Percentiles rank a stretch among this genome's conserved stretches.
phyloP scores from a whole-genome alignment of 1,139 yeast species.

The Saccharomyces hybrid region DNA sequence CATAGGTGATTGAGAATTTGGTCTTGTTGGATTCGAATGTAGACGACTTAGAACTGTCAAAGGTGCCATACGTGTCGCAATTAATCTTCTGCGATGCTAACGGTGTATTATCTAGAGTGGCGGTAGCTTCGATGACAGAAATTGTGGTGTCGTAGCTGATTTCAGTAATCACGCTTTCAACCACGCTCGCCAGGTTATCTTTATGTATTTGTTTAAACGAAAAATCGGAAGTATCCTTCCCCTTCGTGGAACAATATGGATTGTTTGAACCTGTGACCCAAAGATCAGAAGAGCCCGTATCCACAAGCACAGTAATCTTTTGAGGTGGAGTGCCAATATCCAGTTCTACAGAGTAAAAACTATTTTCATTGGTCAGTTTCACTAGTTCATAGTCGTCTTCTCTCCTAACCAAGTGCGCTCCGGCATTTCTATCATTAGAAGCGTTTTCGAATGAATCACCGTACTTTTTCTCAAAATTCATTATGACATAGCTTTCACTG shows the following conservation, averaged over 20 bases:
- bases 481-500: not conserved
- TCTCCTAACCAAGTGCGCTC: constrained; percentile 8
- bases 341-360: constrained; percentile 25
- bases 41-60: too few relatives aligned
- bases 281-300: constrained; percentile 29
- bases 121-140: not conserved
- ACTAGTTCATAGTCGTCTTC: constrained; percentile 15
- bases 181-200: not conserved
- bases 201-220: not conserved
- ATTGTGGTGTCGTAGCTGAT: not conserved
- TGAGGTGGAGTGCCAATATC: constrained; percentile 49
- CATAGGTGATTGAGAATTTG: too few relatives aligned
- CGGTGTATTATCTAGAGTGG: not conserved
- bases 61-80: constrained; percentile 12
- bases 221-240: not conserved
- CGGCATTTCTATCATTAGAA: not conserved
- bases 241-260: constrained; percentile 16
- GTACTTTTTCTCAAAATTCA: not conserved
- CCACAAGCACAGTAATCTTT: constrained; percentile 47
- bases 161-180: not conserved
- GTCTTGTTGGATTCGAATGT: too few relatives aligned
- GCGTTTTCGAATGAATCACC: not conserved
- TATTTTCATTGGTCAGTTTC: constrained; percentile 19
- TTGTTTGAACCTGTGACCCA: constrained; percentile 43
- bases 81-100: not conserved